Conservation (phyloP, 371 early-diverging fungal species). For the Dipsacomyces acuminosporus region DNA sequence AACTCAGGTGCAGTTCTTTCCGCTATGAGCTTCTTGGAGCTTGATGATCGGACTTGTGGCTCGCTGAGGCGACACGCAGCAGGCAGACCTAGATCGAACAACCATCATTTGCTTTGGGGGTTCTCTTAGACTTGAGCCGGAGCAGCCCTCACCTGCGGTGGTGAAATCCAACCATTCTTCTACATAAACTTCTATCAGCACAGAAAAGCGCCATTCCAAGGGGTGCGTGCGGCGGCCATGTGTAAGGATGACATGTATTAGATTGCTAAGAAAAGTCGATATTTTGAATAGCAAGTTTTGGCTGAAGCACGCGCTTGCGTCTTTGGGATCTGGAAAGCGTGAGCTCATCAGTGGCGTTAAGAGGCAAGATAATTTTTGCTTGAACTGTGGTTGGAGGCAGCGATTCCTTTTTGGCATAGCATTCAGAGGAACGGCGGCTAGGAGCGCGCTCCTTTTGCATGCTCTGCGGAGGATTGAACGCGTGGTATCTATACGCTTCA, state of each 20-base stretch:
- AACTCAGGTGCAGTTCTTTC: background rate
- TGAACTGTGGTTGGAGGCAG: constrained; percentile 9
- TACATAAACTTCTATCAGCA: background rate
- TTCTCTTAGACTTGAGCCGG: constrained; percentile 1
- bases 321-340: constrained; percentile 35
- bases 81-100: background rate
- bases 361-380: constrained; percentile 39
- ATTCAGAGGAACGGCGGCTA: constrained; percentile 11
- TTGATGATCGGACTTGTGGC: constrained; percentile 1
- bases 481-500: constrained; percentile 56
- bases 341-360: constrained; percentile 27
- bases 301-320: constrained; percentile 19
- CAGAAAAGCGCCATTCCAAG: background rate
- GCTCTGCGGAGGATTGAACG: constrained; percentile 28
- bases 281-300: constrained; percentile 16
- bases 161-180: background rate
- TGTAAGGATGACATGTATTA: background rate
- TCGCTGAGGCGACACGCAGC: background rate
- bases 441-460: background rate
- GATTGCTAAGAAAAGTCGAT: constrained; percentile 4
- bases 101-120: background rate
- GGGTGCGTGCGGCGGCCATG: constrained; percentile 6
- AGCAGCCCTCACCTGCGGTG: constrained; percentile 6
- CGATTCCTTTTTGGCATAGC: constrained; percentile 18
- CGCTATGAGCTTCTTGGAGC: background rate